These are phyloP conservation scores for Euptelea pleiosperma DNA, from an alignment of 164 flowering plant species.

Conservation along the genomic window DNA sequence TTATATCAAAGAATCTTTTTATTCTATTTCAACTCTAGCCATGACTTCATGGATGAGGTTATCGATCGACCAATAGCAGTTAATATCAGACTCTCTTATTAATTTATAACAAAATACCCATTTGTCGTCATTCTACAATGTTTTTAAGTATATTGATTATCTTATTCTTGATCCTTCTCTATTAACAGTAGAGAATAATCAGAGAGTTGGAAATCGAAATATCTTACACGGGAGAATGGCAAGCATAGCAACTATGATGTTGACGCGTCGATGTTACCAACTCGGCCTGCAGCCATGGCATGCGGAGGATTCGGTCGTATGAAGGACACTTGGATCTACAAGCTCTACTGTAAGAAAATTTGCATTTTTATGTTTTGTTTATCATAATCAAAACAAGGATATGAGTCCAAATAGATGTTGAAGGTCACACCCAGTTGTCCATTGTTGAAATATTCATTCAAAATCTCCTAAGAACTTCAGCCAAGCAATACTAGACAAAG, in stretches of 20 bases:
- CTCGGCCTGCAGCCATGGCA: conserved; percentile 14
- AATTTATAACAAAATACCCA: no score
- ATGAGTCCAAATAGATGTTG: no score
- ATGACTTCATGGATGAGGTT: no score
- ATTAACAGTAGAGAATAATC: background rate
- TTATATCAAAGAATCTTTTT: background rate
- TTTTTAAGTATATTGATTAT: no score
- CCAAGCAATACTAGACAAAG: no score
- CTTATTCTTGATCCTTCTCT: background rate
- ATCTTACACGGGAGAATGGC: background rate
- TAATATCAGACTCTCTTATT: no score
- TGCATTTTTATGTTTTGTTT: no score
- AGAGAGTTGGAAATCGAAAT: background rate
- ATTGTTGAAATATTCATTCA: background rate
- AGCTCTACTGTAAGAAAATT: background rate
- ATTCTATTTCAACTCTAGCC: no score
- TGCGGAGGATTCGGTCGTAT: background rate
- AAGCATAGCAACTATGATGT: conserved; percentile 2
- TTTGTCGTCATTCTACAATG: no score
- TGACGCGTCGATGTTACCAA: conserved; percentile 1
- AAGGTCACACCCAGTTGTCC: background rate
- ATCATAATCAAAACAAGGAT: conserved; percentile 6
- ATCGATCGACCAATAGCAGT: no score
- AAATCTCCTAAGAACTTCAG: conserved; percentile 12
- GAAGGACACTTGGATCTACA: background rate